phyloP scores from a whole-genome alignment of 805 yeast genomes.

The Metschnikowia continentalis region DNA sequence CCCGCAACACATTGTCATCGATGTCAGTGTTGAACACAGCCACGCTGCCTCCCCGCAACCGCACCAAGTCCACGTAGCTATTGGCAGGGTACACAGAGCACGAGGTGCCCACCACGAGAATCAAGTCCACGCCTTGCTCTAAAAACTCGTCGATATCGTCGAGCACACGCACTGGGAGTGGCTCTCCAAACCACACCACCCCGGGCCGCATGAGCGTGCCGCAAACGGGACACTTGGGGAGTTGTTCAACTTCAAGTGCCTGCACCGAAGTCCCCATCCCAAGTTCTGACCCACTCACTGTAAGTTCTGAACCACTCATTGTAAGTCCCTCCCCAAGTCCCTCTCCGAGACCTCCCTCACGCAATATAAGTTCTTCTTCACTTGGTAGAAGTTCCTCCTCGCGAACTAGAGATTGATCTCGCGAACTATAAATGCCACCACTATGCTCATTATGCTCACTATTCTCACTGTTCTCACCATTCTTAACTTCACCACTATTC shows the following conservation, averaged over 20 bases:
- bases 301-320: no score
- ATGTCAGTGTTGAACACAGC: slow-evolving; percentile 79
- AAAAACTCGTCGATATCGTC: slow-evolving; percentile 70
- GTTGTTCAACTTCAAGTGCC: slow-evolving; percentile 26
- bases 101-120: slow-evolving; percentile 81
- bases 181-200: slow-evolving; percentile 94
- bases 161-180: slow-evolving; percentile 60
- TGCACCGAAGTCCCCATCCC: not conserved
- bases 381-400: no score
- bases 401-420: no score
- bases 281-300: not conserved
- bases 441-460: no score
- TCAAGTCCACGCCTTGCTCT: slow-evolving; percentile 58
- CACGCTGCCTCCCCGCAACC: slow-evolving; percentile 69
- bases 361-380: no score
- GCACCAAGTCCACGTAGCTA: slow-evolving; percentile 78
- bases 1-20: slow-evolving; percentile 40
- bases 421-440: no score
- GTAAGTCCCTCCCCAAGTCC: no score
- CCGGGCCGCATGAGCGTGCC: slow-evolving; percentile 71
- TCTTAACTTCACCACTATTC: no score
- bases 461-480: no score
- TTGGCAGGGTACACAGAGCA: slow-evolving; percentile 91
- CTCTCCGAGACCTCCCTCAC: no score
- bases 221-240: slow-evolving; percentile 80